Conservation (phyloP, 352 stramenopile species). For the Pythium phragmiticola region DNA sequence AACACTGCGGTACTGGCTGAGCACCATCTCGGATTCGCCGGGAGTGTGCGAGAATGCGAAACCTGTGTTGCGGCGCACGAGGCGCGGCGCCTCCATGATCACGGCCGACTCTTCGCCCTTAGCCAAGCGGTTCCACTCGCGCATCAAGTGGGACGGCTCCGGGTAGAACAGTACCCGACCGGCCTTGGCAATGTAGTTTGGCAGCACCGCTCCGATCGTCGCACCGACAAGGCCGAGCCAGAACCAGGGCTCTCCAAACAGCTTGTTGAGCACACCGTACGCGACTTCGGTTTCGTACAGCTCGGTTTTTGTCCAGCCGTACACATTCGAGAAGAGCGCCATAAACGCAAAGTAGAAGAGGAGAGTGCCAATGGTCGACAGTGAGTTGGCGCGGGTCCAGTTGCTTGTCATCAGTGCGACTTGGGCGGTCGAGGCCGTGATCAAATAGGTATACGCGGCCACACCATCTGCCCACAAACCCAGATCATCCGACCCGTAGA, state of each 20-base stretch:
- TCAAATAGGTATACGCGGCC: conserved; percentile 84
- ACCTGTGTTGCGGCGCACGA: conserved; percentile 83
- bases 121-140: conserved; percentile 87
- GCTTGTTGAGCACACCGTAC: conserved; percentile 63
- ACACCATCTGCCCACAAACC: conserved; percentile 81
- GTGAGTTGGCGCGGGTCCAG: conserved; percentile 73
- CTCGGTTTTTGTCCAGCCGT: conserved; percentile 70
- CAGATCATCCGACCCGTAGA: conserved; percentile 69
- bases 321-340: conserved; percentile 79
- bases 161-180: conserved; percentile 87
- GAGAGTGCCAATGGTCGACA: conserved; percentile 76
- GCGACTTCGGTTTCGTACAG: conserved; percentile 80
- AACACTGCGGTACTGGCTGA: conserved; percentile 42
- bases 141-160: conserved; percentile 87
- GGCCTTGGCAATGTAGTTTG: conserved; percentile 87
- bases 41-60: conserved; percentile 86
- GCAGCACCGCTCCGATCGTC: conserved; percentile 58
- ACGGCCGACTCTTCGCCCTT: conserved; percentile 66
- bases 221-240: conserved; percentile 76
- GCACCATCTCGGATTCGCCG: conserved; percentile 72
- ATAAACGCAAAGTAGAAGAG: conserved; percentile 88
- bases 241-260: conserved; percentile 76
- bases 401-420: conserved; percentile 89
- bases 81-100: conserved; percentile 60
- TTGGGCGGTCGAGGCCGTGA: conserved; percentile 83